These are phyloP conservation scores for Umbelopsis ramanniana DNA, from an alignment of 192 early-diverging fungal genomes.

Conservation along the genomic window DNA sequence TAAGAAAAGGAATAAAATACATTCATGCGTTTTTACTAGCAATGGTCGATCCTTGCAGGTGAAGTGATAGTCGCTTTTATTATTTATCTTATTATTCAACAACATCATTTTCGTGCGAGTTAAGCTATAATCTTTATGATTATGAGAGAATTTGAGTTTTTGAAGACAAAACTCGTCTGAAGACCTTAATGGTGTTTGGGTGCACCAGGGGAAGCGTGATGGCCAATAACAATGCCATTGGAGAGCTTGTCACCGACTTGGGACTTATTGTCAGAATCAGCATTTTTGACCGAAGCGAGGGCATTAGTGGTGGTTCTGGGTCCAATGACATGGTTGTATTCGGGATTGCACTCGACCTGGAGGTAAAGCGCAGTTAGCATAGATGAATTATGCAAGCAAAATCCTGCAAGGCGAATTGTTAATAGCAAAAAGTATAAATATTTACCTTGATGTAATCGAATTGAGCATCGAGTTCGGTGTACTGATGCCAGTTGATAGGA, in stretches of 20 bases:
- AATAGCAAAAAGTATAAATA: too few species aligned
- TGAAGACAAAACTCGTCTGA: neutral
- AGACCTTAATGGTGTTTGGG: neutral
- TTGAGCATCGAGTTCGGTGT: constrained; percentile 16
- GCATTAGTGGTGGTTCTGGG: neutral
- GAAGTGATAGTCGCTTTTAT: too few species aligned
- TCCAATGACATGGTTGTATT: constrained; percentile 6
- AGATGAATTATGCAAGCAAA: too few species aligned
- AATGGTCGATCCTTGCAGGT: too few species aligned
- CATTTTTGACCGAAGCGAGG: neutral
- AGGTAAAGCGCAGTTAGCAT: neutral
- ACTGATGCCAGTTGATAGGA: constrained; percentile 6
- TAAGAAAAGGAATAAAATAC: too few species aligned
- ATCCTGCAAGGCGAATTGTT: too few species aligned
- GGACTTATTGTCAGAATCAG: neutral
- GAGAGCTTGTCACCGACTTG: neutral
- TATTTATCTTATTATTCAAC: too few species aligned
- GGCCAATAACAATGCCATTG: constrained; percentile 7
- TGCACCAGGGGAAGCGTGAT: constrained; percentile 7
- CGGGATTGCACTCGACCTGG: constrained; percentile 14
- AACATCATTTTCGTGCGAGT: too few species aligned
- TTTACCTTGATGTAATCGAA: constrained; percentile 19
- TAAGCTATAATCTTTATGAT: neutral
- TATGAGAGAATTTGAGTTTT: neutral
- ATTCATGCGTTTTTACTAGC: too few species aligned